Evolutionary conservation across 768 basidiomycete genomes (phyloP), one percentile per base, ranked within the genome.

Genomic region (Mycena amicta): DNA sequence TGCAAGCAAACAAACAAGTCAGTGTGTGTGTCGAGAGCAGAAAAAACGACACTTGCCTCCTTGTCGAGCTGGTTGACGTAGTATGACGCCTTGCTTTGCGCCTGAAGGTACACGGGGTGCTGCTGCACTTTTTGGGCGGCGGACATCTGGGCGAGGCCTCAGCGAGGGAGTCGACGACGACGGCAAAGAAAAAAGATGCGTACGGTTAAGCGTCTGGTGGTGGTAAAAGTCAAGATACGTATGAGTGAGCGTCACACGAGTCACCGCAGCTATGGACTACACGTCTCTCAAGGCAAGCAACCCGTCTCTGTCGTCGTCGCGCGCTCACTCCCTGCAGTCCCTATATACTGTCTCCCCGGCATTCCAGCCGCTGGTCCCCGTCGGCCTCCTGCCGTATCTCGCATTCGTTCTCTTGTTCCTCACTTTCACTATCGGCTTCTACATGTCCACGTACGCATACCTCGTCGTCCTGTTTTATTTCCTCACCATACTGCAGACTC

Each of bases 51-150:
- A 77, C 84, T 37, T 43, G 94, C 95, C 90, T 98, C 95, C 75
- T 97, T 97, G 81, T 98, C 96, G 70, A 98, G 89, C 81, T 95
- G 91, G 75, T 72, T 77, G 69, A 93, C 75, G 72, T 97, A 93
- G 77, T 89, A 84, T 66, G 80, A 80, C 61, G 87, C 90, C 81
- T 89, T 91, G 72, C 84, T 87, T 76, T 90, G 87, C 25, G 85
- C 93, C 76, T 95, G 91, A 67, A 90, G 66, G 78, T 89, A 86
- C 68, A 87, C 80, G 29, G 95, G 94, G 79, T 96, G 95, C 71
- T 90, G 88, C 77, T 93, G 88, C 63, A 95, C 73, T 75, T 88
- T 89, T 79, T 93, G 86, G 25, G 86, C 75, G 58, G 90, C 85
- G 66, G 91, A 91, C 90, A 92, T 92, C 75, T 81, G 65, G 0